phyloP scores from a whole-genome alignment of 225 moss, liverwort and hornwort genomes.

The Marchantia paleacea region DNA sequence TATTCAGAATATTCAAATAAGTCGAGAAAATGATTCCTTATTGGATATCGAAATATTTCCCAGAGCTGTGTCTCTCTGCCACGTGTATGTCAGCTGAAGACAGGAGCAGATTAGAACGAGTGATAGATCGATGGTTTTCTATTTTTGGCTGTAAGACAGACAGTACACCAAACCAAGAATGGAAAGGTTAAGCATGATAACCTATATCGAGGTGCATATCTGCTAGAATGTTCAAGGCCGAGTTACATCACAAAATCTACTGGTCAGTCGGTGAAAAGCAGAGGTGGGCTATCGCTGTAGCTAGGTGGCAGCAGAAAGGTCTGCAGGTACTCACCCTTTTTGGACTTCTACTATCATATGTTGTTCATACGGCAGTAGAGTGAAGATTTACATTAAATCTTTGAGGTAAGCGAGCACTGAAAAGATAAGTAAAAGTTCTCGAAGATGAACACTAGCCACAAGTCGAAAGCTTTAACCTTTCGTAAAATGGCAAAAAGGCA shows the following conservation, averaged over 20 bases:
- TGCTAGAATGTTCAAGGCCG: not conserved
- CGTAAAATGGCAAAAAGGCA: too few relatives aligned
- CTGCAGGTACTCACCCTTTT: not conserved
- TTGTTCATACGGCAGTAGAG: not conserved
- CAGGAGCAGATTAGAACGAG: not conserved
- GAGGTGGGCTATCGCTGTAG: not conserved
- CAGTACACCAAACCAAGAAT: not conserved
- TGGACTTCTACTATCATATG: not conserved
- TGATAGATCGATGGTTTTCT: not conserved
- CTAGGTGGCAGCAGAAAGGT: conserved; percentile 1
- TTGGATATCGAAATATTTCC: too few relatives aligned
- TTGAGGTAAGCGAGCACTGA: too few relatives aligned
- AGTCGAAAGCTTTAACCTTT: too few relatives aligned
- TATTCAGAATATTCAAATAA: too few relatives aligned
- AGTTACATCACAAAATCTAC: not conserved
- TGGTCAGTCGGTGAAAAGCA: not conserved
- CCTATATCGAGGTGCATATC: not conserved
- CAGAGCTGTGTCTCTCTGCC: too few relatives aligned
- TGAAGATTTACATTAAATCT: too few relatives aligned
- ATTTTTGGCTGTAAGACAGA: not conserved
- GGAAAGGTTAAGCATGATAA: not conserved
- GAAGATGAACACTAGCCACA: too few relatives aligned
- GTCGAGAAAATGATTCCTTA: too few relatives aligned
- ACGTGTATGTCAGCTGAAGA: not conserved
- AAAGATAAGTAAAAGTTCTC: too few relatives aligned